Conservation (phyloP, 306 rosid genomes). For the Glycyrrhiza uralensis region DNA sequence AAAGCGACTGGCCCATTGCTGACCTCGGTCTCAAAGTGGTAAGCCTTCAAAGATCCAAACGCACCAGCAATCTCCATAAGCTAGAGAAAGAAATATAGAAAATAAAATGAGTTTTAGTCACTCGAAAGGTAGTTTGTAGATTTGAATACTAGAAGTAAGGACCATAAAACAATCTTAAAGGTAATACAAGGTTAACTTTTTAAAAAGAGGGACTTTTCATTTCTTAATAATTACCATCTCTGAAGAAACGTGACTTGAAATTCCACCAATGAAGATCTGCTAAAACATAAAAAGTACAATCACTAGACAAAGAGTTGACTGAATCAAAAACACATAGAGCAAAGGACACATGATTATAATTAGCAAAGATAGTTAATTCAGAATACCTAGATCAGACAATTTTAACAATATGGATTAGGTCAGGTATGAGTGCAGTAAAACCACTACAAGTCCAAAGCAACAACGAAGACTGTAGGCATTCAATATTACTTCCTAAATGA, state of each 20-base stretch:
- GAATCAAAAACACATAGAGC: background rate
- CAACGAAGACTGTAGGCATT: too few relatives aligned
- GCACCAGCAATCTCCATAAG: slow-evolving; percentile 75
- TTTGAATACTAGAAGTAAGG: background rate
- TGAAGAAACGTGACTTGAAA: slow-evolving; percentile 68
- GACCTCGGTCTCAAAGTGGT: slow-evolving; percentile 55
- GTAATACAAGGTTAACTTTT: background rate
- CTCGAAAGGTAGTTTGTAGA: background rate
- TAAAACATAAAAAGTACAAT: slow-evolving; percentile 22
- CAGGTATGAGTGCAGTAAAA: too few relatives aligned
- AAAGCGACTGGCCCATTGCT: slow-evolving; percentile 59
- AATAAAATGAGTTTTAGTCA: background rate
- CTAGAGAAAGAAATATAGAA: slow-evolving; percentile 39
- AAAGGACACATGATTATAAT: background rate
- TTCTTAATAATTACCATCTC: slow-evolving; percentile 58
- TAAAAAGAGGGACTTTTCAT: background rate
- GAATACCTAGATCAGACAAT: background rate
- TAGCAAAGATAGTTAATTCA: background rate
- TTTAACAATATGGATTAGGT: too few relatives aligned
- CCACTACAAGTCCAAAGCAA: too few relatives aligned
- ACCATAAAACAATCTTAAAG: background rate
- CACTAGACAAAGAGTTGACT: slow-evolving; percentile 4
- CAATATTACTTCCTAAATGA: too few relatives aligned
- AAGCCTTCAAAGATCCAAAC: slow-evolving; percentile 89
- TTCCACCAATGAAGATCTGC: slow-evolving; percentile 91